Conservation (phyloP, 441 rosid species). For the Eutrema salsugineum region DNA sequence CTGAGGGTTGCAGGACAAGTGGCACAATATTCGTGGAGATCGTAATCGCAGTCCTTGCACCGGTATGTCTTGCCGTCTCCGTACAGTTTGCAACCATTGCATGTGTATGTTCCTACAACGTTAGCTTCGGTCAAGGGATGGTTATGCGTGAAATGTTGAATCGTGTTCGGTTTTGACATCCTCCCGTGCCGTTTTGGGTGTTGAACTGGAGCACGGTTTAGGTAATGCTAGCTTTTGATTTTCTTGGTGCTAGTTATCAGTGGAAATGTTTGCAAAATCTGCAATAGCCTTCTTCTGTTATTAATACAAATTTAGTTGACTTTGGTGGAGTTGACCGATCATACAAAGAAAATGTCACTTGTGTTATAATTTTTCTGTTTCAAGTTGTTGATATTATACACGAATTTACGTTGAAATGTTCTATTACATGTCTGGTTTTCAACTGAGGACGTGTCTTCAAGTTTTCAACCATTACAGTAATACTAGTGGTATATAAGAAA, state of each 20-base stretch:
- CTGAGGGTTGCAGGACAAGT: slow-evolving; percentile 4
- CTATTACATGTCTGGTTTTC: neutral
- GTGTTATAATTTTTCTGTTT: neutral
- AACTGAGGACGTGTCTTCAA: slow-evolving; percentile 8
- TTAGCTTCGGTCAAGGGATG: slow-evolving; percentile 19
- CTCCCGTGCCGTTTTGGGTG: neutral
- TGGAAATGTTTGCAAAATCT: neutral
- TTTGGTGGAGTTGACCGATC: slow-evolving; percentile 10
- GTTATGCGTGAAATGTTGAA: slow-evolving; percentile 18
- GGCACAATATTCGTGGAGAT: slow-evolving; percentile 33
- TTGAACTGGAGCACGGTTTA: neutral
- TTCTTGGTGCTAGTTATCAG: neutral
- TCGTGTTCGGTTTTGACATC: slow-evolving; percentile 1
- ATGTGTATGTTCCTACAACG: slow-evolving; percentile 10
- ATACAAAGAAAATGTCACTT: slow-evolving; percentile 7
- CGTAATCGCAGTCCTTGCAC: slow-evolving; percentile 23
- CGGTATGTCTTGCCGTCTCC: slow-evolving; percentile 23
- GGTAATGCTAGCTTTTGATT: neutral
- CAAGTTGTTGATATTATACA: slow-evolving; percentile 20
- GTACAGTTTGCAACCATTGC: slow-evolving; percentile 25
- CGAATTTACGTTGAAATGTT: slow-evolving; percentile 3
- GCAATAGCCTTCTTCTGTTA: neutral
- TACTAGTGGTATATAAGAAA: neutral
- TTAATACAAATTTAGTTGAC: slow-evolving; percentile 18
- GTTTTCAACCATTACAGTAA: neutral